Evolutionary conservation across 768 basidiomycete genomes (phyloP).

Genomic region (Cytidiella melzeri): DNA sequence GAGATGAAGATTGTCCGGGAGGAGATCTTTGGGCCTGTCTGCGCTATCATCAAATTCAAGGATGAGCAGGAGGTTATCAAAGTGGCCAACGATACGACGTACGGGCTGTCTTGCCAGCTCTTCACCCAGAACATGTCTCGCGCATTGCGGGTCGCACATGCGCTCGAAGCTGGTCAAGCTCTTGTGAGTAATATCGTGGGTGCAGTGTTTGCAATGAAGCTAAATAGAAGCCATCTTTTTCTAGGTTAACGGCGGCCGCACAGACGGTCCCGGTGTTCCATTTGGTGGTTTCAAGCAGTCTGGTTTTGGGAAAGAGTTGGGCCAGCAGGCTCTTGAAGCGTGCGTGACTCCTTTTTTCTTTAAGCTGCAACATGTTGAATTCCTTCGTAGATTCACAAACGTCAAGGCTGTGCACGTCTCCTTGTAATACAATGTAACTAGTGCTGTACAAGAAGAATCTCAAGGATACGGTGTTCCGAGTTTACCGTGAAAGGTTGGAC

Average conservation of each 20-base stretch:
- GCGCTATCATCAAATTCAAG: slow-evolving; percentile 71
- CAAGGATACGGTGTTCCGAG: no score
- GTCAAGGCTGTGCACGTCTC: slow-evolving; percentile 8
- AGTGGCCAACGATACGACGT: slow-evolving; percentile 41
- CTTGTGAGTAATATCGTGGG: slow-evolving; percentile 19
- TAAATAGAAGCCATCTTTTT: background rate
- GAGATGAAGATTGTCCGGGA: slow-evolving; percentile 73
- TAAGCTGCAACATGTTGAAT: background rate
- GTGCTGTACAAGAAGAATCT: no score
- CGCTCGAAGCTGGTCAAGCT: slow-evolving; percentile 38
- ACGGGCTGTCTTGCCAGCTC: slow-evolving; percentile 45
- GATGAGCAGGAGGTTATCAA: slow-evolving; percentile 33
- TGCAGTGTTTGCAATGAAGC: background rate
- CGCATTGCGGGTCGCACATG: slow-evolving; percentile 34
- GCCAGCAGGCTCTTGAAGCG: slow-evolving; percentile 53
- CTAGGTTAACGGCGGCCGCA: background rate
- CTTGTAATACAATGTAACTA: no score
- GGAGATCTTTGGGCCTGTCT: slow-evolving; percentile 80
- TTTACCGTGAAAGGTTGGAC: no score
- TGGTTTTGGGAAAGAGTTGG: slow-evolving; percentile 61
- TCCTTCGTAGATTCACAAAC: background rate
- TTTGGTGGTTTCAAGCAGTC: slow-evolving; percentile 69
- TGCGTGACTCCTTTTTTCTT: slow-evolving; percentile 24
- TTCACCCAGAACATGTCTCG: slow-evolving; percentile 40
- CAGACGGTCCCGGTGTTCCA: slow-evolving; percentile 34